Base-by-base conservation (phyloP, 2,329 filamentous ascomycete genomes). In the Leptographium wingfieldii region DNA sequence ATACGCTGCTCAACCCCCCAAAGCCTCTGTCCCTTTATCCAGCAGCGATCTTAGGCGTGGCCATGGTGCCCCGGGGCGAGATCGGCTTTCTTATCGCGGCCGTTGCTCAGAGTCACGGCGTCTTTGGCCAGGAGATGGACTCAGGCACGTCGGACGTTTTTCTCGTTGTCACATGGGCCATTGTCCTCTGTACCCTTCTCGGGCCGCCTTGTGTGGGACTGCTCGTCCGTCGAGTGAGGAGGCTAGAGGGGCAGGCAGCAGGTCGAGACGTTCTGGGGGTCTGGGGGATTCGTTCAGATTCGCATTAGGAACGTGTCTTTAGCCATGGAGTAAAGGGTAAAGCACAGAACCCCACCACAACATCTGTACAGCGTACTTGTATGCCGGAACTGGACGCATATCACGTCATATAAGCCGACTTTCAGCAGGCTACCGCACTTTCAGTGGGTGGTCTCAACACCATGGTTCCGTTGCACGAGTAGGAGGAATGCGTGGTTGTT, bases 51-150 rank as follows among this genome's bases (percentile, higher is more conserved):
- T 72, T 92, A 0, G 84, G 84, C 0, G 74, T 80, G 22, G 78
- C 75, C 3, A 92, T 92, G 88, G 80, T 87, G 0, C 83, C 88
- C 0, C 77, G 88, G n/a, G 88, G 88, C 0, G 88, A 94, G 68
- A 89, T 92, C 40, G 87, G 88, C 0, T 90, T 90, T 63, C 70
- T 92, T 52, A 89, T 94, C 62, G 84, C 85, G 1, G 82, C 85
- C 0, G 70, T 91, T 0, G 86, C 86, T 0, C 78, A 88, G 66
- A 77, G 73, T 54, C 73, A 75, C 1, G 73, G 74, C 0, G 70
- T 78, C 16, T 80, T 80, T 48, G 59, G 61, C 0, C 4, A 46
- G 53, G 16, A 61, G 19, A 38, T 58, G 6, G 38, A 25, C 16
- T 43, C 7, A 55, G n/a, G 60, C 31, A 48, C 64, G 33, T 76